Base-by-base conservation (phyloP, 148 eudicot species). In the Fagopyrum tataricum region DNA sequence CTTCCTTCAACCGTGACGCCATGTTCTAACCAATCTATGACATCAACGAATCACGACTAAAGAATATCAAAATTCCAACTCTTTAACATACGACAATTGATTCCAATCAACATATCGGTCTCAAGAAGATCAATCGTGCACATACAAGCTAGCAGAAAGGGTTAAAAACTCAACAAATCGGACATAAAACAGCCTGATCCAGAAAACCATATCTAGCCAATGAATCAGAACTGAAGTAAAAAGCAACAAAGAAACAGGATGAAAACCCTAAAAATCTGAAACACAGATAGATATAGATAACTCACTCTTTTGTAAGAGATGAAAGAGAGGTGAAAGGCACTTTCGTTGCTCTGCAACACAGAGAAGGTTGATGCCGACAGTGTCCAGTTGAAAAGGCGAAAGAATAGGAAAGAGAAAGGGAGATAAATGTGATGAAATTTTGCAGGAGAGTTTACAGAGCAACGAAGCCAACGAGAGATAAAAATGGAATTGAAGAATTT, bases 1-100 rank as follows among this genome's bases (percentile, higher is more conserved):
- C 77, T 48, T 74, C 81, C 62, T 69, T 76, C 43, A 72, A 72
- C 20, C 74, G 74, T 51, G 61, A 39, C 10, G 44, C 74, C 74
- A 72, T 72, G 24, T 20, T 53, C 61, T 72, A 49, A 72, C 46
- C 18, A 72, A 39, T 37, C 9, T 7, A 62, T 72, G 64, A 42
- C 9, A 39, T 26, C 44, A 72, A 3, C 1, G 37, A 31, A 31
- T 31, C 37, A 3, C 37, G 37, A 31, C 37, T 31, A 31, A 31
- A 31, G 37, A 31, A 31, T 31, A 31, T 31, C 37, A 52, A 1
- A 39, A 64, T 9, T 39, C 3, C 41, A 61, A 40, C 67, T 24
- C 40, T 12, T 61, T 6, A 61, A 61, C 67, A 56, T 6, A 56
- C 18, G 9, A 9, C 18, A n/a, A n/a, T 18, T 55, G 21, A 55